Conservation (phyloP, 768 basidiomycete species). For the Mycena vulgaris region DNA sequence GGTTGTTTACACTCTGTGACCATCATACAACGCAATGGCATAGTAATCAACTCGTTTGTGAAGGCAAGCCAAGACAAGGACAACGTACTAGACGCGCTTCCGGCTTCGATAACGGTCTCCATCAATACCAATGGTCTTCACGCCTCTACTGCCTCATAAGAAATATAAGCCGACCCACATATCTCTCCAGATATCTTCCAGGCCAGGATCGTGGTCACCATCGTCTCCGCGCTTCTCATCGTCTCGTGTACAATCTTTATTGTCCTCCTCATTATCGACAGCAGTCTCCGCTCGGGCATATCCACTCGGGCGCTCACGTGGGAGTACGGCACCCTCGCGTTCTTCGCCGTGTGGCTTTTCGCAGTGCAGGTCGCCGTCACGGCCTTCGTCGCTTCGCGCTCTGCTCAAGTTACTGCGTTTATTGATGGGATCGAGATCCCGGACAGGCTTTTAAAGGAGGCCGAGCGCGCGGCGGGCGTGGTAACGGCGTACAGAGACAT, state of each 20-base stretch:
- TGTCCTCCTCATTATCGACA: conserved; percentile 40
- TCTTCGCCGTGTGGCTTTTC: conserved; percentile 64
- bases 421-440: conserved; percentile 57
- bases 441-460: conserved; percentile 50
- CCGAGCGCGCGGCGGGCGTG: conserved; percentile 55
- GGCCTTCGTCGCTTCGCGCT: conserved; percentile 59
- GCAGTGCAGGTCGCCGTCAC: conserved; percentile 63
- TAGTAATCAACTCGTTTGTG: conserved; percentile 60
- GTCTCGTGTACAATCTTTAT: conserved; percentile 48
- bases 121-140: conserved; percentile 56
- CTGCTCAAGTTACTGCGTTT: conserved; percentile 60
- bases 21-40: not conserved
- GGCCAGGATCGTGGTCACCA: conserved; percentile 54
- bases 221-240: conserved; percentile 52
- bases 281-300: conserved; percentile 36
- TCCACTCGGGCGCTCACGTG: conserved; percentile 47
- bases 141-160: no score
- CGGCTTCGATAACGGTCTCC: conserved; percentile 50
- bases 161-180: no score
- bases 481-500: conserved; percentile 61
- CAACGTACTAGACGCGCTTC: conserved; percentile 48
- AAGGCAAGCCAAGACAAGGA: conserved; percentile 58
- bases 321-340: conserved; percentile 56
- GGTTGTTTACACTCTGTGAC: not conserved
- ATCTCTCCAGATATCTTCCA: conserved; percentile 55